phyloP scores from a whole-genome alignment of 208 protist genomes.

The Trichomonas tenax region DNA sequence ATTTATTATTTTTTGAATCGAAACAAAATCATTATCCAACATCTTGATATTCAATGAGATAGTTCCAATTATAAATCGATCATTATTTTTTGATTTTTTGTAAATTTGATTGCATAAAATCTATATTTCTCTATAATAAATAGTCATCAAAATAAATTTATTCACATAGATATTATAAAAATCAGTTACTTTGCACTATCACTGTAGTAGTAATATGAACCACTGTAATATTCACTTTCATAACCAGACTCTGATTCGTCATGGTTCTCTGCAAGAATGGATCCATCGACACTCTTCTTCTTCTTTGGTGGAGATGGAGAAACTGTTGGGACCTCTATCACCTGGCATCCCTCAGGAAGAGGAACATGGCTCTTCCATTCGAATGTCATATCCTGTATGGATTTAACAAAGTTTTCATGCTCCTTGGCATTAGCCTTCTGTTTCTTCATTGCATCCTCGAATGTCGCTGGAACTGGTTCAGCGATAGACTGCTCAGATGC shows the following conservation, averaged over 20 bases:
- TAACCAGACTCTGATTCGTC: not conserved
- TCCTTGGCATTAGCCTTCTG: not conserved
- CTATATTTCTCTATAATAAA: no score
- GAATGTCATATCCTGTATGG: not conserved
- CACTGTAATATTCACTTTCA: not conserved
- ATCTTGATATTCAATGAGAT: no score
- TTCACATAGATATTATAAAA: not conserved
- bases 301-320: not conserved
- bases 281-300: not conserved
- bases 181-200: not conserved
- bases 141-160: not conserved
- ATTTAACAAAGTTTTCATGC: not conserved
- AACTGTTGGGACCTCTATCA: not conserved
- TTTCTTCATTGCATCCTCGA: not conserved
- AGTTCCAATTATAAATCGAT: no score
- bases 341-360: not conserved
- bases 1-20: no score
- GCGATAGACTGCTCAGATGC: not conserved
- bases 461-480: not conserved
- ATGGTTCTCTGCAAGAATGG: not conserved
- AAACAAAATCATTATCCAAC: no score
- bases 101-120: no score
- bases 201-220: not conserved
- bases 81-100: no score
- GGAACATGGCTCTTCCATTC: not conserved